phyloP scores from a whole-genome alignment of 306 rosid genomes.

The Dalbergia oliveri region DNA sequence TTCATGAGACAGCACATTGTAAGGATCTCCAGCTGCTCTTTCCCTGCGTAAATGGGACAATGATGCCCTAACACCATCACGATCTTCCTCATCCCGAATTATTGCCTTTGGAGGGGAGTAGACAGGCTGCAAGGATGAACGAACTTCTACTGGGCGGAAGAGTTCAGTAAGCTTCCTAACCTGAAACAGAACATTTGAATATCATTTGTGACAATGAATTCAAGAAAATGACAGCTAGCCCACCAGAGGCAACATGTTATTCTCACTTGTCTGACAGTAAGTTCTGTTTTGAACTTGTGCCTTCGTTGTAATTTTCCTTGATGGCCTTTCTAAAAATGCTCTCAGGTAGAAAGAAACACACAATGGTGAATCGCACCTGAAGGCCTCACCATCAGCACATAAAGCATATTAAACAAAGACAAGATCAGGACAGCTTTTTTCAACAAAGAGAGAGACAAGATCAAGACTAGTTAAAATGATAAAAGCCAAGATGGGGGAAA shows the following conservation, averaged over 20 bases:
- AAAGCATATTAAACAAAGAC: conserved; percentile 31
- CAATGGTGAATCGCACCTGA: conserved; percentile 84
- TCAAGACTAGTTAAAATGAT: neutral
- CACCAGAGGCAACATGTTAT: conserved; percentile 14
- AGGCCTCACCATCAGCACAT: conserved; percentile 42
- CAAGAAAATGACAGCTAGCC: conserved; percentile 22
- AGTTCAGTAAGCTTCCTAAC: conserved; percentile 79
- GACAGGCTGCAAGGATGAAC: conserved; percentile 42
- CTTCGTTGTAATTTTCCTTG: conserved; percentile 75
- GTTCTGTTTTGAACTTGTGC: conserved; percentile 84
- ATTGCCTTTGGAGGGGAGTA: conserved; percentile 45
- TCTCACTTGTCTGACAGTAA: conserved; percentile 77
- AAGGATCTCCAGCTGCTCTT: conserved; percentile 42
- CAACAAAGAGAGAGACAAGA: neutral
- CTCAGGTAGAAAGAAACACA: conserved; percentile 84
- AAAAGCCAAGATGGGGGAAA: neutral
- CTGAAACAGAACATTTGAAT: conserved; percentile 57
- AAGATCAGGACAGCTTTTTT: conserved; percentile 17
- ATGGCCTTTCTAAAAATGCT: conserved; percentile 82
- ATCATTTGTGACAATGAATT: conserved; percentile 17
- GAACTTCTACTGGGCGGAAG: conserved; percentile 70
- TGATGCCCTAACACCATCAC: conserved; percentile 36
- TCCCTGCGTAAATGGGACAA: conserved; percentile 41
- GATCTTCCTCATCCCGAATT: conserved; percentile 53
- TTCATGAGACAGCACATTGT: conserved; percentile 52